These are phyloP conservation scores for Cucumis sativus DNA, from an alignment of 306 rosid species.

Conservation along the genomic window Cucumber_9930_V3 NC_026660.2:9492001-9492500, in stretches of 20 bases:
- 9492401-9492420: background rate
- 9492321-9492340: background rate
- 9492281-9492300: background rate
- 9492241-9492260: slow-evolving; percentile 6
- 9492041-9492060: slow-evolving; percentile 71
- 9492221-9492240: slow-evolving; percentile 1
- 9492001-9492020: slow-evolving; percentile 97
- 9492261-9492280: background rate
- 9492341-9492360: no score
- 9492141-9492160: slow-evolving; percentile 29
- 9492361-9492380: no score
- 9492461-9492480: background rate
- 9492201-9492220: background rate
- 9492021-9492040: slow-evolving; percentile 71
- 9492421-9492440: background rate
- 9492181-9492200: background rate
- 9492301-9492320: background rate
- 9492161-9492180: slow-evolving; percentile 38
- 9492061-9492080: slow-evolving; percentile 57
- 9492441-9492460: background rate
- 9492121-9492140: slow-evolving; percentile 22
- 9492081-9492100: slow-evolving; percentile 95
- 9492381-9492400: background rate
- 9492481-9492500: background rate
- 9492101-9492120: slow-evolving; percentile 41